Base-by-base conservation (phyloP, 371 early-diverging fungal species). In the Mucor irregularis region DNA sequence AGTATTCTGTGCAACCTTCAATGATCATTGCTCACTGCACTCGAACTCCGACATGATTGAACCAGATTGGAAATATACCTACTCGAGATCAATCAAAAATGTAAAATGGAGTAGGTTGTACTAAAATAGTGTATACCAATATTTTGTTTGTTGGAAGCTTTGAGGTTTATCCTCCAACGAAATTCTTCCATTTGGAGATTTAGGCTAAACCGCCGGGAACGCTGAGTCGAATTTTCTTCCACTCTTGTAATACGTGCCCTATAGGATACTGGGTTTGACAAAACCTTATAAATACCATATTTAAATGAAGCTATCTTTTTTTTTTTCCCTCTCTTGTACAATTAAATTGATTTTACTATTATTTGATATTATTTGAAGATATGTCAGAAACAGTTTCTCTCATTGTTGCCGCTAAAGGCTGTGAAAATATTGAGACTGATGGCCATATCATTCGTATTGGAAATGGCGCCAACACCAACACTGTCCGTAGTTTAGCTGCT, bases 371-470 rank as follows among this genome's bases (percentile, higher is more conserved):
- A 19, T 21, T 8, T 9, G 24, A 24, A 4, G n/a, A 38, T 21
- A 42, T 42, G 42, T 22, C 42, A 19, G 42, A 42, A 25, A 61
- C 62, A 26, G 67, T 64, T 3, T 64, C 71, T 16, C 17, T 71
- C 17, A 71, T 71, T 44, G 56, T 64, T 22, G 64, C 48, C 5
- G 17, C 64, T 17, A 61, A 58, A 37, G 61, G 58, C n/a, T 31
- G 49, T 2, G 30, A 37, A 8, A 50, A 64, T 46, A 38, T 67
- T 24, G 71, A 71, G 56, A 37, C 52, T 9, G 64, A 71, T n/a
- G 71, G 71, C 0, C 58, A 48, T 5, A 71, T 71, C 28, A 58
- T 71, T 25, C 67, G 58, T 1, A 52, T 71, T n/a, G 68, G 56
- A 5, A 58, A 38, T 22, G 59, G 62, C 17, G 64, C 71, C 16